Evolutionary conservation across 2,329 filamentous ascomycete genomes (phyloP).

Genomic region (Colletotrichum karsti): DNA sequence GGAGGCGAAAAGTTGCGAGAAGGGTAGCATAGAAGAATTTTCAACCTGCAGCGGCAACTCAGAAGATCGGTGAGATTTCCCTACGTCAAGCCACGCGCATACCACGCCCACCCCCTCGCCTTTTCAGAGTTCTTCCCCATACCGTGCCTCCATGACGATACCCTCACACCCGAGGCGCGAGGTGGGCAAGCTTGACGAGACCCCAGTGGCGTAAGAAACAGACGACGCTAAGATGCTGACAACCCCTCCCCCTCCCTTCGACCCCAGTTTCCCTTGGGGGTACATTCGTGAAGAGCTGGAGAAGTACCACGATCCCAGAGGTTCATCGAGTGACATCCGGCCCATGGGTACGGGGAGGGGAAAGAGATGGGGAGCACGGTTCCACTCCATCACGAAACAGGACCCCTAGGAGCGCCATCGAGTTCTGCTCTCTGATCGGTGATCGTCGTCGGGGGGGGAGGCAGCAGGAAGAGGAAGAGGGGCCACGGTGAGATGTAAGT

Average conservation of each 20-base stretch:
- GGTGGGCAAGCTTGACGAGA: neutral
- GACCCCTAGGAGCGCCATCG: neutral
- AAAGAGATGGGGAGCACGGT: neutral
- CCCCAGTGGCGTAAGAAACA: conserved; percentile 6
- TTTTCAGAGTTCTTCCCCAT: neutral
- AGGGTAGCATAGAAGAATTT: neutral
- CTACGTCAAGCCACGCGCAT: neutral
- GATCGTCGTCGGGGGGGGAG: neutral
- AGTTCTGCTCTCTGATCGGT: neutral
- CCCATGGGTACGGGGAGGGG: conserved; percentile 18
- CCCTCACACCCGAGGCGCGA: conserved; percentile 16
- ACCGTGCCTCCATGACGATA: conserved; percentile 1
- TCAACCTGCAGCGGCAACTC: neutral
- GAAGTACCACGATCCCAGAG: neutral
- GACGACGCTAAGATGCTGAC: conserved; percentile 1
- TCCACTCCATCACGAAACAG: neutral
- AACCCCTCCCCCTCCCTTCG: neutral
- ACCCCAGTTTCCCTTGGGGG: neutral
- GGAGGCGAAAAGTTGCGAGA: neutral
- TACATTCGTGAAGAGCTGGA: neutral
- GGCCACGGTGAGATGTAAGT: neutral
- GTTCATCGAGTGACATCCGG: neutral
- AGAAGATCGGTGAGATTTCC: neutral
- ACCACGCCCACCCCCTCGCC: neutral
- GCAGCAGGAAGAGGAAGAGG: neutral